These are phyloP conservation scores for Styphnolobium japonicum DNA, from an alignment of 306 rosid species.

Conservation along the genomic window DNA sequence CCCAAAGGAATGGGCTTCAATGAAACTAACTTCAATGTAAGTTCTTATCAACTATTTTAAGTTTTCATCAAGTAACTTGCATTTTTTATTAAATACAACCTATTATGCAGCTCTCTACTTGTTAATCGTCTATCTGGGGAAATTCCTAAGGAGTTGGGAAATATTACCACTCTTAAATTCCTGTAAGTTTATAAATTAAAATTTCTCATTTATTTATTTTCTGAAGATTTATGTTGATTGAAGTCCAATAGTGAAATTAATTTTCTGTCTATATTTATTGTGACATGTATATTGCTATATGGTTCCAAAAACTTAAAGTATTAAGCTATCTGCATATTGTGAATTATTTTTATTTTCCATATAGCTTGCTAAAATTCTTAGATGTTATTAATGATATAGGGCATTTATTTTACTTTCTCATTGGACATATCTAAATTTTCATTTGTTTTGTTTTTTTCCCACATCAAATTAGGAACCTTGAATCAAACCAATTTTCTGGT, in stretches of 20 bases:
- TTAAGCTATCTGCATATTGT: neutral
- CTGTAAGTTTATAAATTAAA: slow-evolving; percentile 52
- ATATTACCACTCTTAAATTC: slow-evolving; percentile 52
- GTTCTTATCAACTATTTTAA: slow-evolving; percentile 28
- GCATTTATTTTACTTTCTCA: slow-evolving; percentile 16
- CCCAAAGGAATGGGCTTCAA: slow-evolving; percentile 76
- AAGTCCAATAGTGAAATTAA: slow-evolving; percentile 23
- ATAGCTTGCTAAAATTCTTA: neutral
- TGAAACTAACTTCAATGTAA: slow-evolving; percentile 55
- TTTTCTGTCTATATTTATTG: slow-evolving; percentile 4
- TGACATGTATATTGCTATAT: neutral
- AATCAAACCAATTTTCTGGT: slow-evolving; percentile 77
- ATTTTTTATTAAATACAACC: slow-evolving; percentile 26
- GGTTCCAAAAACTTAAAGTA: neutral
- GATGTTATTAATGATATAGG: neutral
- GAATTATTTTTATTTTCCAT: neutral
- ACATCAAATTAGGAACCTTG: slow-evolving; percentile 59
- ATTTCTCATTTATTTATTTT: slow-evolving; percentile 3
- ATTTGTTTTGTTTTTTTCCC: neutral
- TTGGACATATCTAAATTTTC: neutral
- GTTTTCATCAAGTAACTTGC: slow-evolving; percentile 16
- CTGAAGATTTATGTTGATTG: slow-evolving; percentile 8
- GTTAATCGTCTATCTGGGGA: slow-evolving; percentile 81
- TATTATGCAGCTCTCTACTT: slow-evolving; percentile 66
- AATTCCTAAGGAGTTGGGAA: slow-evolving; percentile 74